Percentiles rank a stretch among this genome's conserved stretches.
Conservation (phyloP, 106 monocot species). For the Iris macrosiphon region DNA sequence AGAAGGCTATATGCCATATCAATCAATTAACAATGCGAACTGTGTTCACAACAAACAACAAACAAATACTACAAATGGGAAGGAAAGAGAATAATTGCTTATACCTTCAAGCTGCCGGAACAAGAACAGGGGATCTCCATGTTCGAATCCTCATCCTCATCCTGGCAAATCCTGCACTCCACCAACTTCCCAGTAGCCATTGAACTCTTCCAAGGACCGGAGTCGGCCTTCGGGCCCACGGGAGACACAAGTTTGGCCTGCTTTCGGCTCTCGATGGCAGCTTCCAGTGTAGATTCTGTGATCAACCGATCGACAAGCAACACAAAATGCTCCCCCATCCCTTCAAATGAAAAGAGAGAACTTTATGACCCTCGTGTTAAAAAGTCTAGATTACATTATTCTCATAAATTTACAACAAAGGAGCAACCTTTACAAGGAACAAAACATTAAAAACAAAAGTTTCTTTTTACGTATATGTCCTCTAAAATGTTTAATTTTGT, state of each 20-base stretch:
- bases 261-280: constrained; percentile 44
- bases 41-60: no score
- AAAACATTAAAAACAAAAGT: no score
- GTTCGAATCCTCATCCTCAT: constrained; percentile 52
- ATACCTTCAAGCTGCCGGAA: constrained; percentile 74
- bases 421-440: no score
- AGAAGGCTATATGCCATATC: no score
- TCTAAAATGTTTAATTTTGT: no score
- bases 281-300: constrained; percentile 52
- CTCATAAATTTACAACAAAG: no score
- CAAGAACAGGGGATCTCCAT: constrained; percentile 83
- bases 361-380: no score
- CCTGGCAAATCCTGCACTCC: constrained; percentile 80
- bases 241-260: constrained; percentile 8
- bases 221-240: not conserved
- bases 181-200: constrained; percentile 15
- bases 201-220: not conserved
- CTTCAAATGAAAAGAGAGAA: not conserved
- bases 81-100: not conserved
- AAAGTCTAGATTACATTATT: no score
- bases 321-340: constrained; percentile 81
- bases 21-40: no score
- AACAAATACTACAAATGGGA: no score
- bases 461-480: no score
- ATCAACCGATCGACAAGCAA: constrained; percentile 57